Conservation (phyloP, 768 basidiomycete species). For the Boletus subparvulus region DNA sequence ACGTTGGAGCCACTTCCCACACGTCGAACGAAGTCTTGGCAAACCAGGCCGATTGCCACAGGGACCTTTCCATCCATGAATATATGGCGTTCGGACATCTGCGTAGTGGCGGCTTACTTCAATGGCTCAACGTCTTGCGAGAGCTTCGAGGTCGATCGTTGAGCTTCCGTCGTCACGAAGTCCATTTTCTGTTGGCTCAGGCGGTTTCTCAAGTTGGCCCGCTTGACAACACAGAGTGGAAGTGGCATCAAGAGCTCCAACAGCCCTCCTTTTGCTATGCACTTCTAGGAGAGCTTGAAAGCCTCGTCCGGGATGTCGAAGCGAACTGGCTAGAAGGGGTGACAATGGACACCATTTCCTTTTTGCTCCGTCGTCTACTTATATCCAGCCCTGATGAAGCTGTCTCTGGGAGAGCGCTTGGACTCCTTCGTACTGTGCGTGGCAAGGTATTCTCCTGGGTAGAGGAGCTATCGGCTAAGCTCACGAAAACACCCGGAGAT, state of each 20-base stretch:
- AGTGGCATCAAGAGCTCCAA: slow-evolving; percentile 42
- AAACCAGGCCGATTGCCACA: slow-evolving; percentile 39
- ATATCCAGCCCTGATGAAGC: slow-evolving; percentile 12
- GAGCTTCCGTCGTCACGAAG: slow-evolving; percentile 37
- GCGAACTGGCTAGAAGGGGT: slow-evolving; percentile 40
- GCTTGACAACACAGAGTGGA: background rate
- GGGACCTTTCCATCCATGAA: slow-evolving; percentile 38
- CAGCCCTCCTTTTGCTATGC: slow-evolving; percentile 4
- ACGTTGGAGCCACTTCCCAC: slow-evolving; percentile 1
- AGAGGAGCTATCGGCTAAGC: slow-evolving; percentile 26
- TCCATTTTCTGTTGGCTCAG: slow-evolving; percentile 42
- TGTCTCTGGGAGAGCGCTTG: slow-evolving; percentile 18
- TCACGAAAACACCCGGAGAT: slow-evolving; percentile 1
- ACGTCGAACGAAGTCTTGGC: slow-evolving; percentile 24
- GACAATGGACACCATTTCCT: slow-evolving; percentile 30
- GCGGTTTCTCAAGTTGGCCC: slow-evolving; percentile 43
- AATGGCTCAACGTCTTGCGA: slow-evolving; percentile 51
- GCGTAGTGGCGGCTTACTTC: slow-evolving; percentile 42
- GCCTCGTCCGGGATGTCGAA: slow-evolving; percentile 32
- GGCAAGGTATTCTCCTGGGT: slow-evolving; percentile 36
- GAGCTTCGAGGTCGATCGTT: slow-evolving; percentile 39
- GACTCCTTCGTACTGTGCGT: slow-evolving; percentile 34
- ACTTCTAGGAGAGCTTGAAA: slow-evolving; percentile 34
- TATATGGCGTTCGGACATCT: slow-evolving; percentile 15
- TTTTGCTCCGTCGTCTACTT: slow-evolving; percentile 37